A percentile compares a stretch with the other conserved stretches of the same genome.
phyloP scores from a whole-genome alignment of 345 rosid species.

The Citrus glauca region DNA sequence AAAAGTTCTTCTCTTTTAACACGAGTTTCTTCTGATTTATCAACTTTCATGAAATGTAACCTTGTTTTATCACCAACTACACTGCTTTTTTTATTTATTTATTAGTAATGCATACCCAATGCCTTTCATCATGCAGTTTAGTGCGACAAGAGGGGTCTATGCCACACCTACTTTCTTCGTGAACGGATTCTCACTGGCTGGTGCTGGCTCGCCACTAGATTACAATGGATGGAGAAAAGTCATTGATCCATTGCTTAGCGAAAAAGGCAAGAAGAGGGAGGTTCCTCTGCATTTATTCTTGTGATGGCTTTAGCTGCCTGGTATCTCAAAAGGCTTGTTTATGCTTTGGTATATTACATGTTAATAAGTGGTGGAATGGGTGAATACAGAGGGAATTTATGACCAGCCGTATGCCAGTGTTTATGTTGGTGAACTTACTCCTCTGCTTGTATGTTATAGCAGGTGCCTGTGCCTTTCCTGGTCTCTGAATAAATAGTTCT shows the following conservation, averaged over 20 bases:
- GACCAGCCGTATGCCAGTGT: too few species aligned
- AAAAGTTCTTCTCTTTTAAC: not conserved
- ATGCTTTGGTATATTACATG: not conserved
- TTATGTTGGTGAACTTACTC: too few species aligned
- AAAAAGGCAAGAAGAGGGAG: conserved; percentile 12
- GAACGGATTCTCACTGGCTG: conserved; percentile 71
- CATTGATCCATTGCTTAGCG: conserved; percentile 52
- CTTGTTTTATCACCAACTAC: not conserved
- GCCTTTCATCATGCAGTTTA: conserved; percentile 46
- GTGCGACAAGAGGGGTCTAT: conserved; percentile 64
- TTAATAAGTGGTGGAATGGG: not conserved
- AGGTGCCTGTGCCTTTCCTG: not conserved
- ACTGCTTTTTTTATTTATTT: too few species aligned
- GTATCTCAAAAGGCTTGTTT: not conserved
- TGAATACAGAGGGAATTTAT: not conserved
- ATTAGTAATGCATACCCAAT: not conserved
- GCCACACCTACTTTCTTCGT: conserved; percentile 68
- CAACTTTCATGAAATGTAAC: not conserved
- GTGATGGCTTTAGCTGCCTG: not conserved
- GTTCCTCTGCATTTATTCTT: conserved; percentile 1
- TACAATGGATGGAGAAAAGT: conserved; percentile 56
- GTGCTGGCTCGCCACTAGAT: conserved; percentile 42
- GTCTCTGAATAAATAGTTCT: not conserved
- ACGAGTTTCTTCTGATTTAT: not conserved
- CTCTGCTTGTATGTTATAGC: too few species aligned